Evolutionary conservation across 2,329 filamentous ascomycete genomes (phyloP).

Genomic region (Elsinoe australis): DNA sequence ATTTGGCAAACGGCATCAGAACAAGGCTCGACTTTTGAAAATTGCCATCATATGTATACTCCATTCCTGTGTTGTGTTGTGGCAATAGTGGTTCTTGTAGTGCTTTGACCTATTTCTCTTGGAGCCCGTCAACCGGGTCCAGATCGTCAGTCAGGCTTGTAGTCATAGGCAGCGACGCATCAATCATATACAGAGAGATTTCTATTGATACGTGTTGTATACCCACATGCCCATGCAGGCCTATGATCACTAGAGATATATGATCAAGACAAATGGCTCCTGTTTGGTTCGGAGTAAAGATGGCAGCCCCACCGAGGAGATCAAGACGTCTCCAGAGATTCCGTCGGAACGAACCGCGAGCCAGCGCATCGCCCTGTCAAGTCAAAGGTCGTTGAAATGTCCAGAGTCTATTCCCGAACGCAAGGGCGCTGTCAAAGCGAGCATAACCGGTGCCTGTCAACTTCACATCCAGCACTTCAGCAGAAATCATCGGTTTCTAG

Average conservation of each 20-base stretch:
- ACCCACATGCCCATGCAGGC: too few relatives aligned
- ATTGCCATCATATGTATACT: background rate
- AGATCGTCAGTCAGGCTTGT: too few relatives aligned
- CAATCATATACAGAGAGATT: too few relatives aligned
- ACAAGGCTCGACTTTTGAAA: conserved; percentile 18
- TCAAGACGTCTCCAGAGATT: too few relatives aligned
- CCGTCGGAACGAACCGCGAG: background rate
- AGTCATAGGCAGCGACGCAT: too few relatives aligned
- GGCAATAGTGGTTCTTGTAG: background rate
- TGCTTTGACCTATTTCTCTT: background rate
- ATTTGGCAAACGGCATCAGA: conserved; percentile 21
- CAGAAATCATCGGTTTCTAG: background rate
- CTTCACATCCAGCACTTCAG: background rate
- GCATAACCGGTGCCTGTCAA: background rate
- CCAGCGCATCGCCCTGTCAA: conserved; percentile 8
- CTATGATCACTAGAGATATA: too few relatives aligned
- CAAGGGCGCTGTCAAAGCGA: background rate
- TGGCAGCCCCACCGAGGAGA: too few relatives aligned
- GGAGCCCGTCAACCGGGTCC: background rate
- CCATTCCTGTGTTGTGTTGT: too few relatives aligned
- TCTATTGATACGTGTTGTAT: too few relatives aligned
- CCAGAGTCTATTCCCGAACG: conserved; percentile 9
- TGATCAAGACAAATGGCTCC: too few relatives aligned
- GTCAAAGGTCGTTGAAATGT: conserved; percentile 10
- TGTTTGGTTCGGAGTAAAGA: too few relatives aligned